Percentiles rank a stretch among this genome's conserved stretches.
Evolutionary conservation across 1,284 basidiomycete species (phyloP).

Genomic region (Omphalotus olearius): DNA sequence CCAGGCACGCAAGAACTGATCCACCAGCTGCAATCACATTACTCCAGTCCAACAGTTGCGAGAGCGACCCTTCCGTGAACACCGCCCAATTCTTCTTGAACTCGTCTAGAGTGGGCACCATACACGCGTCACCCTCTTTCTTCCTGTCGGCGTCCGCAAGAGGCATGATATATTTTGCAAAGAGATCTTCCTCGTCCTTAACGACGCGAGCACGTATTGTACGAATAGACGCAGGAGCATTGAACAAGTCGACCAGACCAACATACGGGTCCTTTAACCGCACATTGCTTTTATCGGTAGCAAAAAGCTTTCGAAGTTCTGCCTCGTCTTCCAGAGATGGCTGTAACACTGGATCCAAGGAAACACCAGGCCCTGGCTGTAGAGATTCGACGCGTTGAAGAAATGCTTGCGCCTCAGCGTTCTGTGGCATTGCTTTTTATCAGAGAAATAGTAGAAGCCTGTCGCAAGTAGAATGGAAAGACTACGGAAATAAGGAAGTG

Average conservation of each 20-base stretch:
- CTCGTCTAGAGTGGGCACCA: conserved; percentile 43
- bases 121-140: conserved; percentile 38
- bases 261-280: conserved; percentile 44
- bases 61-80: conserved; percentile 56
- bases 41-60: conserved; percentile 50
- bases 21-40: conserved; percentile 61
- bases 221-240: conserved; percentile 39
- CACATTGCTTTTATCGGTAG: conserved; percentile 41
- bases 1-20: conserved; percentile 50
- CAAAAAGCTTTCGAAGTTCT: conserved; percentile 48
- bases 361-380: conserved; percentile 33
- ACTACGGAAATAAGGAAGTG: no score
- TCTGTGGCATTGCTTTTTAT: conserved; percentile 18
- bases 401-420: conserved; percentile 38
- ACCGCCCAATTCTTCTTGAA: conserved; percentile 58
- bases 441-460: not conserved
- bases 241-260: conserved; percentile 55
- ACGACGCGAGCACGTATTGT: conserved; percentile 40
- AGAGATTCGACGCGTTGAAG: conserved; percentile 34
- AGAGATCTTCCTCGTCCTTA: conserved; percentile 34
- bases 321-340: conserved; percentile 52
- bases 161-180: conserved; percentile 42
- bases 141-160: conserved; percentile 32
- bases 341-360: conserved; percentile 39
- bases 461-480: no score